Evolutionary conservation across 164 flowering plant genomes (phyloP).

Genomic region (Brasenia schreberi): DNA sequence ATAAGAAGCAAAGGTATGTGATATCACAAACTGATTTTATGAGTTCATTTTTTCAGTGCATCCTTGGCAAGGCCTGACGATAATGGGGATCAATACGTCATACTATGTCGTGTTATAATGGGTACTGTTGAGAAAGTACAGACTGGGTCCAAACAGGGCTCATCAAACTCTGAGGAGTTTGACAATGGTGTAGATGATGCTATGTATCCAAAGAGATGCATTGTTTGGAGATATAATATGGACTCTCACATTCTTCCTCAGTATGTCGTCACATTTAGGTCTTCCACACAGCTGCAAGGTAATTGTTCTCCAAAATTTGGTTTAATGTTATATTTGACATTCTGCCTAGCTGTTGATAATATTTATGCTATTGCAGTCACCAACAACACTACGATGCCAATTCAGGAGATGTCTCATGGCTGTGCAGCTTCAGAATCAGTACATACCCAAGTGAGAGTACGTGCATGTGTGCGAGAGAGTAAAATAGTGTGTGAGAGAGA

Average conservation of each 20-base stretch:
- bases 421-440: background rate
- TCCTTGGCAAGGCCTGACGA: constrained; percentile 18
- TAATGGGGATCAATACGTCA: constrained; percentile 30
- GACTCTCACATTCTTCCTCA: constrained; percentile 43
- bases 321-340: background rate
- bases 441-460: background rate
- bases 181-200: constrained; percentile 51
- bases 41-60: too few species aligned
- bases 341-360: background rate
- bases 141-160: constrained; percentile 25
- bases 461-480: too few species aligned
- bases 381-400: background rate
- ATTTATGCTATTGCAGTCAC: background rate
- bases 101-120: constrained; percentile 46
- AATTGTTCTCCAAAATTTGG: background rate
- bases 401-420: background rate
- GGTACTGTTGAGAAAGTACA: constrained; percentile 44
- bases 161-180: constrained; percentile 25
- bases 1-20: background rate
- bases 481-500: too few species aligned
- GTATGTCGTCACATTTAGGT: constrained; percentile 39
- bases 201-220: constrained; percentile 29
- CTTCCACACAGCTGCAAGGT: constrained; percentile 18
- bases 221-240: constrained; percentile 41
- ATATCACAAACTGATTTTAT: too few species aligned